Conservation (phyloP, 2,329 filamentous ascomycete genomes). For the Xylaria digitata region DNA sequence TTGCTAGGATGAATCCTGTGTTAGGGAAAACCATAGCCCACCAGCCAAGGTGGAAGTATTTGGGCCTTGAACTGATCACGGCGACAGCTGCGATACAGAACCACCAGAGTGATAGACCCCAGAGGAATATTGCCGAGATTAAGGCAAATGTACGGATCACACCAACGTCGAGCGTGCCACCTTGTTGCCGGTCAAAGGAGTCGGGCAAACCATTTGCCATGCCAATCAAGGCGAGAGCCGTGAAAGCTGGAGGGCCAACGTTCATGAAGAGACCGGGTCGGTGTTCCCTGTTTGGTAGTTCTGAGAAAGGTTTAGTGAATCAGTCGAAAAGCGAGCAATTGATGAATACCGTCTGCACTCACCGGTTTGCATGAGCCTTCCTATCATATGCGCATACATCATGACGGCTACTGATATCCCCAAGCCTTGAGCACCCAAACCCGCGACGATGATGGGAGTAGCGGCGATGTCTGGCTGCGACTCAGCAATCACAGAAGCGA, state of each 20-base stretch:
- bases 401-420: slow-evolving; percentile 75
- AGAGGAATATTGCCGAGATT: slow-evolving; percentile 68
- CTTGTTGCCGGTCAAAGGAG: slow-evolving; percentile 56
- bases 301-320: slow-evolving; percentile 43
- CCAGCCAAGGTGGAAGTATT: slow-evolving; percentile 70
- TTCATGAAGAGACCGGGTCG: slow-evolving; percentile 79
- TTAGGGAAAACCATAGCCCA: slow-evolving; percentile 74
- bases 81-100: slow-evolving; percentile 63
- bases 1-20: slow-evolving; percentile 68
- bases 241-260: slow-evolving; percentile 80
- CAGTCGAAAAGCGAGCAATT: too few species aligned
- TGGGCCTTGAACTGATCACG: slow-evolving; percentile 58
- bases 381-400: slow-evolving; percentile 80
- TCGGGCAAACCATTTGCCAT: slow-evolving; percentile 69
- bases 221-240: slow-evolving; percentile 74
- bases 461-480: slow-evolving; percentile 68
- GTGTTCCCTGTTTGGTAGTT: slow-evolving; percentile 72
- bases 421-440: slow-evolving; percentile 75
- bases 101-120: slow-evolving; percentile 72
- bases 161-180: slow-evolving; percentile 58
- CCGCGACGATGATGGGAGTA: slow-evolving; percentile 73
- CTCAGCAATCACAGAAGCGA: slow-evolving; percentile 72
- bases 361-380: slow-evolving; percentile 73
- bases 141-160: slow-evolving; percentile 61
- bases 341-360: slow-evolving; percentile 27